Evolutionary conservation across 1,284 basidiomycete species (phyloP).

Genomic region (Malassezia nana): DNA sequence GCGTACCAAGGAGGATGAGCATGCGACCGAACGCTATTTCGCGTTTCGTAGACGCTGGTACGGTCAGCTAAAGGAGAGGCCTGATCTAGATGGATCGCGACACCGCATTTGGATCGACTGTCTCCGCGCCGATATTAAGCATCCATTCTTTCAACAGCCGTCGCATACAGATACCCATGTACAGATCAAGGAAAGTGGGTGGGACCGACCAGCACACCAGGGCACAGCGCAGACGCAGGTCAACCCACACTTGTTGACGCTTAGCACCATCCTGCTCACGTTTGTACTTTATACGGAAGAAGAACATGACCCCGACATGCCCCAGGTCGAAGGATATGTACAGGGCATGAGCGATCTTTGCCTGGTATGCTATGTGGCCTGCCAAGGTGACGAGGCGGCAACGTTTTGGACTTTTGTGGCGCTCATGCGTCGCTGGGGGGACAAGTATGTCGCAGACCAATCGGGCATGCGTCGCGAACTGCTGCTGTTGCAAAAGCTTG

Average conservation of each 20-base stretch:
- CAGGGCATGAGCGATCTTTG: slow-evolving; percentile 97
- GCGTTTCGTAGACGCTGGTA: slow-evolving; percentile 24
- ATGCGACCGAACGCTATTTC: slow-evolving; percentile 19
- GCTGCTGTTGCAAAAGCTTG: slow-evolving; percentile 75
- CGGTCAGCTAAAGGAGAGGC: slow-evolving; percentile 5
- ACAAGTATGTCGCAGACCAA: slow-evolving; percentile 91
- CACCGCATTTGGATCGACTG: slow-evolving; percentile 92
- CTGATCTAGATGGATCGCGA: slow-evolving; percentile 54
- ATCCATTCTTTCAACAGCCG: slow-evolving; percentile 61
- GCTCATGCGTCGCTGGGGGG: slow-evolving; percentile 89
- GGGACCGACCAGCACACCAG: slow-evolving; percentile 53
- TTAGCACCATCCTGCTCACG: slow-evolving; percentile 73
- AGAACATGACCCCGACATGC: slow-evolving; percentile 9
- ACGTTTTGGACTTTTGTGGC: slow-evolving; percentile 94
- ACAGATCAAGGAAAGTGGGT: slow-evolving; percentile 26
- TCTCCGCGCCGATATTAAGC: slow-evolving; percentile 84
- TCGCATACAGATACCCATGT: slow-evolving; percentile 21
- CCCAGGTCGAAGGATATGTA: slow-evolving; percentile 56
- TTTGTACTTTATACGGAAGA: slow-evolving; percentile 53
- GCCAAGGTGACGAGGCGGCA: slow-evolving; percentile 73
- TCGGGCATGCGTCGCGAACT: slow-evolving; percentile 94
- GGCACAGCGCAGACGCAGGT: slow-evolving; percentile 58
- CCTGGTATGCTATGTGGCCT: slow-evolving; percentile 82
- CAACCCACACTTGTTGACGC: slow-evolving; percentile 72
- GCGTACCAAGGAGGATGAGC: slow-evolving; percentile 20